Base-by-base conservation (phyloP, 2,329 filamentous ascomycete species). In the Elsinoe perseae region DNA sequence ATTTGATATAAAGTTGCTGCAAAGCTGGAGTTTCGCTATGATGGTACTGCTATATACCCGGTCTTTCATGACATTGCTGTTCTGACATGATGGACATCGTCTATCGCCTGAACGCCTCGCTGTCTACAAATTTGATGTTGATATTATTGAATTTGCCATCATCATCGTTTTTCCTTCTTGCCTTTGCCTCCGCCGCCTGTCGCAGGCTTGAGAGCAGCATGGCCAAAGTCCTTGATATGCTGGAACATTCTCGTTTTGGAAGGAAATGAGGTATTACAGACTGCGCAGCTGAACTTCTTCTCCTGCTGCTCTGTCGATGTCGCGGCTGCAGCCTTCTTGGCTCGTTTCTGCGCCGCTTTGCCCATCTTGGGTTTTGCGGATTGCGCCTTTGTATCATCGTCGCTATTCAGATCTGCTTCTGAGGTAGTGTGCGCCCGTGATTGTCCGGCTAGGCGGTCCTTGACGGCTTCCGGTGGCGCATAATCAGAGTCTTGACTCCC, bases 251-350 rank as follows among this genome's bases (percentile, higher is more conserved):
- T 83, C 4, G 81, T 86, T 62, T 83, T 85, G 1, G 85, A 89
- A 0, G 80, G 82, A 72, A 97, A 98, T 0, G 73, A 79, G 62
- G 87, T 89, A 62, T 83, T 80, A 70, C 93, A 97, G 3, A 83
- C 80, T 2, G 86, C 80, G 67, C 93, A 97, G 64, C 84, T 84
- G 54, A 88, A 80, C 27, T 82, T 73, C 61, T 61, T 20, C 1
- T 67, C 68, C 3, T 60, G 50, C 20, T 66, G 52, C 4, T 68
- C 64, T 3, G 61, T 61, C 1, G 65, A 65, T 3, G 69, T 66
- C 34, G 70, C 66, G 50, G 74, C 72, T 1, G 74, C 75, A 1
- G 74, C 75, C 36, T 68, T 68, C 56, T 73, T 73, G 9, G 69
- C 68, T 4, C 71, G 71, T 61, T 75, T 77, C 57, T 74, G 69